Evolutionary conservation across 352 stramenopile genomes (phyloP).

Genomic region (Pythium dissimile): DNA sequence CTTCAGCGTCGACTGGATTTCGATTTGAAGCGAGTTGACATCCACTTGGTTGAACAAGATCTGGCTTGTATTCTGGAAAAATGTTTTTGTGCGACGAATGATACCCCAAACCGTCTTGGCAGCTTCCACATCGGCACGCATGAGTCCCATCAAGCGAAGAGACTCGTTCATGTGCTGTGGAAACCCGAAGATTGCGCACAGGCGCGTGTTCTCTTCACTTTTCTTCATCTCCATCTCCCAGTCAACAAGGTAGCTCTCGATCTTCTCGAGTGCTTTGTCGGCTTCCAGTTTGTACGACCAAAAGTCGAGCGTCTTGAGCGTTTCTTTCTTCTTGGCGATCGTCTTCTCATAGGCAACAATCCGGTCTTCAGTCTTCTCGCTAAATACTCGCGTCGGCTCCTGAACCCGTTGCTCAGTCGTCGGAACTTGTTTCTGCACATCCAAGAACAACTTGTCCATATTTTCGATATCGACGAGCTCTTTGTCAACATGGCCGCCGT

Average conservation of each 20-base stretch:
- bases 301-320: slow-evolving; percentile 80
- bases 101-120: slow-evolving; percentile 78
- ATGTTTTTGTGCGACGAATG: slow-evolving; percentile 71
- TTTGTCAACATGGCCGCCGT: slow-evolving; percentile 77
- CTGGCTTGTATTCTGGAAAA: slow-evolving; percentile 61
- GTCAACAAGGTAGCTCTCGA: slow-evolving; percentile 75
- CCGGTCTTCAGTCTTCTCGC: slow-evolving; percentile 91
- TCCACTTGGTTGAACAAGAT: slow-evolving; percentile 92
- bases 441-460: slow-evolving; percentile 79
- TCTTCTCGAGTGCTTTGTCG: slow-evolving; percentile 80
- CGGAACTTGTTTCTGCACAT: slow-evolving; percentile 80
- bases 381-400: slow-evolving; percentile 81
- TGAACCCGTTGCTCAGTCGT: slow-evolving; percentile 70
- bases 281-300: slow-evolving; percentile 79
- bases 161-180: slow-evolving; percentile 92
- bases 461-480: slow-evolving; percentile 77
- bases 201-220: slow-evolving; percentile 88
- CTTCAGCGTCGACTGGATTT: slow-evolving; percentile 93
- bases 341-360: slow-evolving; percentile 92
- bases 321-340: slow-evolving; percentile 80
- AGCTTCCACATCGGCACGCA: slow-evolving; percentile 77
- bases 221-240: slow-evolving; percentile 90
- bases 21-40: slow-evolving; percentile 93
- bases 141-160: slow-evolving; percentile 82
- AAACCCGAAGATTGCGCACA: slow-evolving; percentile 94